Evolutionary conservation across 2,329 filamentous ascomycete species (phyloP), one percentile per base, ranked within the genome.

Genomic region (Malbranchea cinnamomea): DNA sequence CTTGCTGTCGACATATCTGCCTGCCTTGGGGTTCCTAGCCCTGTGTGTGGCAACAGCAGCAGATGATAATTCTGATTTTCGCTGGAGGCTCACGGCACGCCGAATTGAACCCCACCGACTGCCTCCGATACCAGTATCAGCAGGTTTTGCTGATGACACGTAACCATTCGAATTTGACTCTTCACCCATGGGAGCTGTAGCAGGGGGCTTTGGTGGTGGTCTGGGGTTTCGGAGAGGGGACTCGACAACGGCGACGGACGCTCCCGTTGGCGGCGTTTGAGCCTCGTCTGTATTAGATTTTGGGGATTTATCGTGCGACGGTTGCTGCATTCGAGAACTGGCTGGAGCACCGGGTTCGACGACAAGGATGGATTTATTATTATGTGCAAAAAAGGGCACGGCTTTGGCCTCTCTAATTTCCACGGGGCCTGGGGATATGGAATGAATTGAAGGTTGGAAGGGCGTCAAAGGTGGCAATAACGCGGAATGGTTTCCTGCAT

Each of bases 391-490:
- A 19, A 74, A 63, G 35, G 60, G 67, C 9, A 77, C 60, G 7
- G 68, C 68, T 23, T 60, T 71, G 6, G 71, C 72, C 46, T 76
- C 69, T 35, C 61, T 67, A 30, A 76, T 62, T 48, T 77, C 71
- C 7, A 68, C 51, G 2, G 54, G 50, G 2, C 61, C 62, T 0
- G 64, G 65, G 38, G 51, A 68, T 41, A 38, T 64, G 39, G 50
- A 63, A 17, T 54, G 52, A 39, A 53, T 61, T 33, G 49, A 69
- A 44, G 49, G 46, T 26, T 57, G 54, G 1, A 66, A 41, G 6
- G 37, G 39, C 3, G 35, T 37, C 3, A 16, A 32, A 5, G 30
- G 30, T 5, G 16, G 11, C 14, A 30, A 12, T 4, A 20, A 31
- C 14, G 28, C 23, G 10, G 26, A 31, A 12, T 21, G 26, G 17